phyloP scores from a whole-genome alignment of 1,284 basidiomycete genomes.

The Singerocomus inundabilis region DNA sequence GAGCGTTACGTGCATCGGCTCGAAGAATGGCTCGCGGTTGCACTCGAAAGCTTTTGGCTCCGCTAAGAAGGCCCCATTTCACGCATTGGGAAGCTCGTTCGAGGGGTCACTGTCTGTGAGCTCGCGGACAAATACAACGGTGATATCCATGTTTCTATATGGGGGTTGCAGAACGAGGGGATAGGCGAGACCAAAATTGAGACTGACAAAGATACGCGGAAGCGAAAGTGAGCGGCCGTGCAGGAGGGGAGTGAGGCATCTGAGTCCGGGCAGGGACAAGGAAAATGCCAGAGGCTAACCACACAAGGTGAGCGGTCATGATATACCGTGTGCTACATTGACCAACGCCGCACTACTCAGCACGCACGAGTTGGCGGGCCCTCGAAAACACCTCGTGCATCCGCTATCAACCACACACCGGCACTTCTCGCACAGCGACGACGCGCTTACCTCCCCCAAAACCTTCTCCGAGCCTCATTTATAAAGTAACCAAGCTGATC shows the following conservation, averaged over 20 bases:
- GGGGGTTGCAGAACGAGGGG: constrained; percentile 60
- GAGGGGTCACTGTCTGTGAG: constrained; percentile 59
- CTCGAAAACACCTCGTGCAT: constrained; percentile 43
- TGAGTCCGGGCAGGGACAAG: constrained; percentile 18
- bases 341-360: constrained; percentile 33
- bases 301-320: constrained; percentile 45
- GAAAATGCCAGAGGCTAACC: constrained; percentile 34
- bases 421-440: constrained; percentile 33
- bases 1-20: constrained; percentile 68
- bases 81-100: constrained; percentile 72
- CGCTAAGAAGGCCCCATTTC: constrained; percentile 71
- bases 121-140: constrained; percentile 76
- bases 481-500: constrained; percentile 41
- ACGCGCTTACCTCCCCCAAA: constrained; percentile 38
- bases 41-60: constrained; percentile 64
- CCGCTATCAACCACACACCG: constrained; percentile 46
- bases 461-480: constrained; percentile 51
- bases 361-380: constrained; percentile 47
- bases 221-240: constrained; percentile 69
- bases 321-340: background rate
- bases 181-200: constrained; percentile 50
- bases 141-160: constrained; percentile 64
- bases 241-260: constrained; percentile 52
- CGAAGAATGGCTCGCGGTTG: constrained; percentile 67
- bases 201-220: constrained; percentile 64